Evolutionary conservation across 371 early-diverging fungal species (phyloP), one percentile per base, ranked within the genome.

Genomic region (Chytridium lagenaria): DNA sequence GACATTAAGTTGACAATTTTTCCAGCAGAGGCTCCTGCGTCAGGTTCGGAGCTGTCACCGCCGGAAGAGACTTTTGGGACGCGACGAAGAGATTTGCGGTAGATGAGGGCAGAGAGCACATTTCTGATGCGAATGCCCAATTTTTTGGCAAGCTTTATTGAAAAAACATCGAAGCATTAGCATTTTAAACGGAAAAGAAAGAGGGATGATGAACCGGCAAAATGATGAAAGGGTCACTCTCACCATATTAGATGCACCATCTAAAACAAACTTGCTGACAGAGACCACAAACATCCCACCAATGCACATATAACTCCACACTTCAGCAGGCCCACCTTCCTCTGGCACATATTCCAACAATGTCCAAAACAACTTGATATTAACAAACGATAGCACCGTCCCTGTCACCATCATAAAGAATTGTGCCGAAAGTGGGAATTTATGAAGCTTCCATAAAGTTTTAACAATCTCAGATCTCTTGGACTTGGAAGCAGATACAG

Each of bases 1-100:
- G 77, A 64, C 83, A 83, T 83, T 26, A 80, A 65, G 50, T 71
- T 81, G n/a, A 75, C 75, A 44, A 81, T 65, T 67, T 81, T 77
- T 31, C 81, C 83, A 5, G 65, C 64, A 22, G 72, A 61, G n/a
- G 83, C 80, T 22, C 51, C 44, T 7, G 49, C 44, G 16, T 69
- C 51, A 36, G 67, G 59, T 16, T 30, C 59, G 23, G 37, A 22
- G 23, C 19, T 26, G 22, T 52, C 55, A 33, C 38, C 28, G 61
- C 36, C 70, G 26, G 7, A 22, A 15, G 59, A 16, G 12, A 66
- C 68, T 16, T 65, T 12, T 1, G 70, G 71, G n/a, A 52, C 68
- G 7, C 80, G 26, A 15, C 72, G 7, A 28, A 83, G 67, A 2
- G 78, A 59, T 64, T 83, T 83, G 1, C 39, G 23, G 72, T 82